A percentile compares a stretch with the other conserved stretches of the same genome.
phyloP scores from a whole-genome alignment of 805 yeast species.

The Zygotorulaspora chibaensis region DNA sequence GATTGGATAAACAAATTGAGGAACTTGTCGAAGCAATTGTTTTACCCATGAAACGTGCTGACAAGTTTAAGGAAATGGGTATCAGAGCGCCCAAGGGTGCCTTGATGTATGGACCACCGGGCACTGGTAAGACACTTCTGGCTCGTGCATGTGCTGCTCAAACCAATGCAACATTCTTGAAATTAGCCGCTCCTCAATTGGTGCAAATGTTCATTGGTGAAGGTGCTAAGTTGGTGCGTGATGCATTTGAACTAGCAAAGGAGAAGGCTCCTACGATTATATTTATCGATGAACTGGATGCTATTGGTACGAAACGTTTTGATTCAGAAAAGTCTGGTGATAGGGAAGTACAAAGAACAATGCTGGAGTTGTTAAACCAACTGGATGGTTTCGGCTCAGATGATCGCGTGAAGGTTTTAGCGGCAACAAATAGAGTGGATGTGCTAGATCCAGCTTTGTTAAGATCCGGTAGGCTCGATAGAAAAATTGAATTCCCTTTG shows the following conservation, averaged over 20 bases:
- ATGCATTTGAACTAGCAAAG: constrained; percentile 94
- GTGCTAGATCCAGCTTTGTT: constrained; percentile 96
- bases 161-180: constrained; percentile 93
- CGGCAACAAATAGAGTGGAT: constrained; percentile 98
- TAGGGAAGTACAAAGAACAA: constrained; percentile 97
- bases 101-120: constrained; percentile 98
- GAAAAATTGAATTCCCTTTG: constrained; percentile 96
- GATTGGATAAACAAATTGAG: constrained; percentile 95
- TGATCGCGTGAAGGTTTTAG: constrained; percentile 93
- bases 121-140: constrained; percentile 94
- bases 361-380: constrained; percentile 96
- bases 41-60: constrained; percentile 97
- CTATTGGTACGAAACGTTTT: constrained; percentile 96
- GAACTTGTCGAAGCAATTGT: constrained; percentile 98
- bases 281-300: constrained; percentile 96
- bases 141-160: constrained; percentile 99
- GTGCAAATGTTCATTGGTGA: constrained; percentile 99
- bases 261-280: constrained; percentile 98
- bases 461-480: constrained; percentile 95
- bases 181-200: constrained; percentile 95
- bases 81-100: constrained; percentile 99
- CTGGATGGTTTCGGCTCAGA: constrained; percentile 97
- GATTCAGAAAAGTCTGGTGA: constrained; percentile 98
- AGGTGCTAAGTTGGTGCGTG: constrained; percentile 96
- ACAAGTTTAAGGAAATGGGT: constrained; percentile 88